Conservation (phyloP, 495 filamentous ascomycete species). For the Aspergillus cristatus region DNA sequence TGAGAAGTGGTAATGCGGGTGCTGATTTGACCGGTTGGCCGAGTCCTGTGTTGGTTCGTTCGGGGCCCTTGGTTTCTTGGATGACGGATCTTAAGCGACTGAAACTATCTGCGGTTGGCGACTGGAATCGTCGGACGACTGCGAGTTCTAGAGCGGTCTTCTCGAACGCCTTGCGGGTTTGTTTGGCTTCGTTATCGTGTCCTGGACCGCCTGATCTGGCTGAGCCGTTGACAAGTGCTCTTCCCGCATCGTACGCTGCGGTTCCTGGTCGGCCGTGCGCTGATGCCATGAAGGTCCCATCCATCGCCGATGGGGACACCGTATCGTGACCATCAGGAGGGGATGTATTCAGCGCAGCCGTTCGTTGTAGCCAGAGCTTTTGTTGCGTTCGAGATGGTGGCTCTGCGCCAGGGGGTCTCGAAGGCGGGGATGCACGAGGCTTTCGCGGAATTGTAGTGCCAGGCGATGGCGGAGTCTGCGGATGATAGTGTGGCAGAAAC, state of each 20-base stretch:
- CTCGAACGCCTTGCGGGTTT: conserved; percentile 37
- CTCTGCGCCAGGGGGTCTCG: conserved; percentile 26
- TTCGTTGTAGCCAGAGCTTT: conserved; percentile 42
- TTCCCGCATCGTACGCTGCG: conserved; percentile 23
- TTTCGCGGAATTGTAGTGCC: conserved; percentile 11
- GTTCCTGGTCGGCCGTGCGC: conserved; percentile 16
- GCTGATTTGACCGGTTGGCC: conserved; percentile 32
- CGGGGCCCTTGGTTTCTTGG: conserved; percentile 13
- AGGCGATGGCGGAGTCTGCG: conserved; percentile 37
- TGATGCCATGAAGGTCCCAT: conserved; percentile 22
- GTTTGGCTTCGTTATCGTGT: conserved; percentile 33
- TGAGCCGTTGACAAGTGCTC: conserved; percentile 25
- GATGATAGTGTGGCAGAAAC: conserved; percentile 40
- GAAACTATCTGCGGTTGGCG: conserved; percentile 35
- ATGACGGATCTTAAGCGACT: conserved; percentile 22
- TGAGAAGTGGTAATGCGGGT: conserved; percentile 26
- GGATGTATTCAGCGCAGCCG: conserved; percentile 37
- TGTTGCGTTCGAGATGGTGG: conserved; percentile 38
- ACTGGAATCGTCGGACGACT: conserved; percentile 37
- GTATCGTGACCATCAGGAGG: conserved; percentile 33
- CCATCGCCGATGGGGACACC: conserved; percentile 24
- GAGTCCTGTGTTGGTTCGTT: conserved; percentile 14
- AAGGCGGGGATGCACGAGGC: conserved; percentile 22
- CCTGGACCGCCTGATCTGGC: conserved; percentile 17
- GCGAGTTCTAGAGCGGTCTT: conserved; percentile 34